Conservation (phyloP, 495 filamentous ascomycete species). For the Aspergillus avenaceus region DNA sequence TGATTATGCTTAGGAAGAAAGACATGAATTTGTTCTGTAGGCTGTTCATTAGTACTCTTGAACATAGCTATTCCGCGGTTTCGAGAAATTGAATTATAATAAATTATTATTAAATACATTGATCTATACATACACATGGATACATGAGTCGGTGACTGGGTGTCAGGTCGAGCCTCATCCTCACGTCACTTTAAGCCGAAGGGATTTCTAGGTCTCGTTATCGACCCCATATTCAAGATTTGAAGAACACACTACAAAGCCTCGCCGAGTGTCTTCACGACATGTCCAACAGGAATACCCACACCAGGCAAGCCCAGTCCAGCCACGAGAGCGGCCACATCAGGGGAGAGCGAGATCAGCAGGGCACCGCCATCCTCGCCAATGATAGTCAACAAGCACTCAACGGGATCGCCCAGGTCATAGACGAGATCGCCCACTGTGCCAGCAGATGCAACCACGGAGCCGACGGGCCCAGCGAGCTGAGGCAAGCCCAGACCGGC, state of each 20-base stretch:
- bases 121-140: not conserved
- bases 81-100: not conserved
- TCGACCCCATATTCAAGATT: no score
- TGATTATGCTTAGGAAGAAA: no score
- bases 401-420: slow-evolving; percentile 16
- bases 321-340: slow-evolving; percentile 16
- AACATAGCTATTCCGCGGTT: no score
- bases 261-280: slow-evolving; percentile 1
- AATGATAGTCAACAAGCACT: slow-evolving; percentile 21
- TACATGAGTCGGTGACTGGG: not conserved
- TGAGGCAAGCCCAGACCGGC: slow-evolving; percentile 7
- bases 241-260: slow-evolving; percentile 1
- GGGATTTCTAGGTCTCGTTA: no score
- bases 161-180: not conserved
- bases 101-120: not conserved
- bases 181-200: no score
- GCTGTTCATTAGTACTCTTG: no score
- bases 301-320: slow-evolving; percentile 6
- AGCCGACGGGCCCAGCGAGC: slow-evolving; percentile 6
- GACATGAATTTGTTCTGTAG: no score
- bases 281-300: slow-evolving; percentile 5
- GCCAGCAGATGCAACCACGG: slow-evolving; percentile 8
- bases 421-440: slow-evolving; percentile 17
- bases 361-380: slow-evolving; percentile 17
- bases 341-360: slow-evolving; percentile 18